phyloP scores from a whole-genome alignment of 2,329 filamentous ascomycete species.

The Penicillium sumatraense region DNA sequence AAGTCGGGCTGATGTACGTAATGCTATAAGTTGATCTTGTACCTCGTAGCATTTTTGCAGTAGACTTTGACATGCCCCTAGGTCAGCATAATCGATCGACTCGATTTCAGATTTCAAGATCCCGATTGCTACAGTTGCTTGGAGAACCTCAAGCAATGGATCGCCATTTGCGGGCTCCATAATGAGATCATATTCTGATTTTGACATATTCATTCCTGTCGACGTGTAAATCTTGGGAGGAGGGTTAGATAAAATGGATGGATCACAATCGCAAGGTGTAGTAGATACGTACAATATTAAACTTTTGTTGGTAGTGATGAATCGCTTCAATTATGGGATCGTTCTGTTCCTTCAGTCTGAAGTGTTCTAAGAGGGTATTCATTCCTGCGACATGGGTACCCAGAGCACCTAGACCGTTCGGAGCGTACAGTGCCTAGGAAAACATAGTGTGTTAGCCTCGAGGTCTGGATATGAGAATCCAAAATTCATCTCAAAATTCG shows the following conservation, averaged over 20 bases:
- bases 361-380: background rate
- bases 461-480: background rate
- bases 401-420: background rate
- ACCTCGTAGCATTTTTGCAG: background rate
- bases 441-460: background rate
- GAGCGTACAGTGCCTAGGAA: background rate
- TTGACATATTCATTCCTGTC: background rate
- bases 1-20: background rate
- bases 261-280: too few relatives aligned
- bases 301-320: background rate
- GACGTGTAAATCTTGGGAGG: background rate
- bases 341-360: background rate
- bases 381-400: background rate
- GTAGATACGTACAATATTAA: background rate
- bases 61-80: background rate
- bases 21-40: background rate
- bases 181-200: background rate
- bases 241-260: too few relatives aligned
- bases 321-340: background rate
- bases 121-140: background rate
- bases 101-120: background rate
- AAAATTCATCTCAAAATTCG: background rate
- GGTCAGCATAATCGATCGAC: background rate
- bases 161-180: background rate
- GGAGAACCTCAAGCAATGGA: background rate